phyloP scores from a whole-genome alignment of 1,139 yeast genomes.

The Scheffersomyces insectosa region DNA sequence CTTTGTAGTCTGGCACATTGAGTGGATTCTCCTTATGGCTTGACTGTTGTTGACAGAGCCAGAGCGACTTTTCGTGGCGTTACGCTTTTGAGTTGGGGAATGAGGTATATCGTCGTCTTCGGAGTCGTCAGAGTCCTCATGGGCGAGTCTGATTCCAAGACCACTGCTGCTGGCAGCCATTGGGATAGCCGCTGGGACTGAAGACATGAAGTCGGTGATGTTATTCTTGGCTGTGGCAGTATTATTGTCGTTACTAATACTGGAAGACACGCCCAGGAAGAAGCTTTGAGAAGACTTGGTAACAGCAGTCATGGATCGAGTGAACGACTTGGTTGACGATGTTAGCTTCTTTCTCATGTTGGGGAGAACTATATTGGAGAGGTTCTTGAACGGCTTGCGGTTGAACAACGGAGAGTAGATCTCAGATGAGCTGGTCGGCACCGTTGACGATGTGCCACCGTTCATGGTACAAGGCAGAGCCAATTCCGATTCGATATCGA shows the following conservation, averaged over 20 bases:
- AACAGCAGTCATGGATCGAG: conserved; percentile 20
- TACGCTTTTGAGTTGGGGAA: conserved; percentile 6
- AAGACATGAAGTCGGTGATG: neutral
- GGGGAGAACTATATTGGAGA: conserved; percentile 27
- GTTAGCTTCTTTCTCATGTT: conserved; percentile 21
- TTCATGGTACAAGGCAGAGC: conserved; percentile 26
- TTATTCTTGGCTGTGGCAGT: conserved; percentile 1
- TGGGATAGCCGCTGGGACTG: neutral
- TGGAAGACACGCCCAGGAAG: conserved; percentile 2
- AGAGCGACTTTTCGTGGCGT: neutral
- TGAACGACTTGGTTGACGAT: conserved; percentile 17
- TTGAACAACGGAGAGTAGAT: conserved; percentile 18
- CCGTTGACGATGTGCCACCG: conserved; percentile 9
- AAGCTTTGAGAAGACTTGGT: conserved; percentile 16
- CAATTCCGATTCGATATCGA: too few species aligned
- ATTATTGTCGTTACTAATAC: conserved; percentile 2
- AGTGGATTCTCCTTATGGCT: conserved; percentile 59
- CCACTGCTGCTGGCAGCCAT: conserved; percentile 1
- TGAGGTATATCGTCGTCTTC: conserved; percentile 20
- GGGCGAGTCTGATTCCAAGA: conserved; percentile 1
- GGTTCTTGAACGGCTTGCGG: conserved; percentile 27
- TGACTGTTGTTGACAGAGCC: conserved; percentile 4
- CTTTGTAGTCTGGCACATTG: conserved; percentile 57
- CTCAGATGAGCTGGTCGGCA: too few species aligned
- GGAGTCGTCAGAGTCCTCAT: conserved; percentile 9